Base-by-base conservation (phyloP, 1,139 yeast genomes). In the Nakaseomyces kungkrabaensis region DNA sequence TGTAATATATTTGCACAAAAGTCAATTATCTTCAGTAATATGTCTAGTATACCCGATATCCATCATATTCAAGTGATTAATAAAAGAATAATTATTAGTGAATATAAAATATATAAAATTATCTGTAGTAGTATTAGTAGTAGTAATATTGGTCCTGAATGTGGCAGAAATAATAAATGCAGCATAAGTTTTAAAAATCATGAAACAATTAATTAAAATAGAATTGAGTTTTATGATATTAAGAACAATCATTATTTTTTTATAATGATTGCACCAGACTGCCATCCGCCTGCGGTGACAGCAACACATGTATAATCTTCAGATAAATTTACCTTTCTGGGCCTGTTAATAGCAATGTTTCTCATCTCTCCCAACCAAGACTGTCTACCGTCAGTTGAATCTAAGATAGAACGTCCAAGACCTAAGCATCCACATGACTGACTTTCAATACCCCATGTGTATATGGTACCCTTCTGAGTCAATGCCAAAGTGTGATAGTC, bases 231-330 rank as follows among this genome's bases (percentile, higher is more conserved):
- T 10, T 29, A 29, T 29, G 10, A 29, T 8, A 7, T 29, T n/a
- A 13, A 13, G 13, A 9, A 11, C 11, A 13, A 13, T 10, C 11
- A 22, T 38, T 47, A 49, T 29, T 51, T 51, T 38, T 56, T 55
- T 5, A 64, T 50, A 22, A 78, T 69, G 17, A 78, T 62, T 1
- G 82, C 92, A 43, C 82, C 81, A 0, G 88, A 79, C 51, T 85
- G 94, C 94, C 92, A 85, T 1, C 95, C 95, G n/a, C 82, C 79
- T 10, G 88, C 85, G 1, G 85, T 74, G 46, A 81, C 73, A 0
- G 78, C 77, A 13, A 76, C 54, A 60, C 72, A 76, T 10, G 53
- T 52, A 40, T 59, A 58, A 58, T 77, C 77, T 63, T 57, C 53
- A 8, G 54, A 56, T 5, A 65, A 42, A 37, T 73, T 69, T 0